Base-by-base conservation (phyloP, 495 filamentous ascomycete species). In the Xylaria bambusicola region DNA sequence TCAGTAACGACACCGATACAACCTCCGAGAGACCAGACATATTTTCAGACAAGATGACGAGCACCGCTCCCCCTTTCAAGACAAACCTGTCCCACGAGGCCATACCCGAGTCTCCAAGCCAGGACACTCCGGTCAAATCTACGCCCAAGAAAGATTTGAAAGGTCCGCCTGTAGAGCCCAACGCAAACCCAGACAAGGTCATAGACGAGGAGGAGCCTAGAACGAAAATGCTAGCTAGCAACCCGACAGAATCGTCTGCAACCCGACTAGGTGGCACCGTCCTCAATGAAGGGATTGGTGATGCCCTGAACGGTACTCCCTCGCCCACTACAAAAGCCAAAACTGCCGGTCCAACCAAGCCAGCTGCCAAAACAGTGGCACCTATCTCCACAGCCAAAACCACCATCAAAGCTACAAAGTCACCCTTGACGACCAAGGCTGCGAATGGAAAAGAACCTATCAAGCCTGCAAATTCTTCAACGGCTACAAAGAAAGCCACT, bases 381-480 rank as follows among this genome's bases (percentile, higher is more conserved):
- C n/a, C n/a, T n/a, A n/a, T n/a, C n/a, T 10, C 29, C 10, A 33
- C 29, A 10, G 5, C 29, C 29, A 33, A 33, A 10, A 33, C 29
- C 5, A 33, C 29, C 5, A 33, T 10, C 29, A 33, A 5, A 10
- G 29, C 29, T 5, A 33, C 68, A 54, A 24, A 72, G 18, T 33
- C 71, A n/a, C 73, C 68, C 5, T 65, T 74, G n/a, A 54, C 72
- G 20, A 58, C 65, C 38, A 76, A 66, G 50, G 52, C 72, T 17
- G 61, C 66, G 27, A 82, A 45, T 27, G 75, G 56, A 45, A 59
- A 74, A 67, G 66, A 71, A 7, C 67, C 73, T 1, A 68, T 70
- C 23, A 73, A 70, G 58, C 29, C 66, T 9, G 38, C 56, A 4
- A 60, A 60, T 6, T 60, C 66, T 15, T 67, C 73, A 9, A 66